Percentiles rank a stretch among this genome's conserved stretches.
phyloP scores from a whole-genome alignment of 2,329 filamentous ascomycete genomes.

The Neodidymelliopsis sp. region DNA sequence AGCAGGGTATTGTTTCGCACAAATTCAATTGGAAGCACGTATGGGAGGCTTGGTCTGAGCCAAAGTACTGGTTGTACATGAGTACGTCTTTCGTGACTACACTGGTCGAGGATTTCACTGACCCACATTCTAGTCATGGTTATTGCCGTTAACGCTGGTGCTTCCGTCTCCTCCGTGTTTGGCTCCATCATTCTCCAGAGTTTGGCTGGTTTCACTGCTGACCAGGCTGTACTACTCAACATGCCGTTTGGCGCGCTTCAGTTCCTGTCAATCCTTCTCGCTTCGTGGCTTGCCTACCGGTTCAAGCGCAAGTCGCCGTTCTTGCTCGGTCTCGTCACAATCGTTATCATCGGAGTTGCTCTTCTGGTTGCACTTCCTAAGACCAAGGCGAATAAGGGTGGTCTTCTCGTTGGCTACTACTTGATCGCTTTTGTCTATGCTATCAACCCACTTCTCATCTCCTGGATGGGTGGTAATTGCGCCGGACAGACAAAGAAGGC shows the following conservation, averaged over 20 bases:
- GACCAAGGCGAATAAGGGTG: slow-evolving; percentile 51
- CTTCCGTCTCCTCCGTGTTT: slow-evolving; percentile 66
- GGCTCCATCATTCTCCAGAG: slow-evolving; percentile 62
- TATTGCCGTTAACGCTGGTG: slow-evolving; percentile 38
- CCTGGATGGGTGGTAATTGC: slow-evolving; percentile 75
- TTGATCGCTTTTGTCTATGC: slow-evolving; percentile 72
- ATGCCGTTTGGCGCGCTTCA: slow-evolving; percentile 59
- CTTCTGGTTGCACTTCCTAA: slow-evolving; percentile 62
- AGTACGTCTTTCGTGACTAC: slow-evolving; percentile 5
- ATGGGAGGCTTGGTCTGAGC: slow-evolving; percentile 62
- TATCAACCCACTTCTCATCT: slow-evolving; percentile 70
- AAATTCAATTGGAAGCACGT: slow-evolving; percentile 72
- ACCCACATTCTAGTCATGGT: slow-evolving; percentile 24
- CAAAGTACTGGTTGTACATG: slow-evolving; percentile 59
- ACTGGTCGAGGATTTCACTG: neutral
- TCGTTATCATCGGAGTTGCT: slow-evolving; percentile 65
- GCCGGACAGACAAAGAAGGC: slow-evolving; percentile 73
- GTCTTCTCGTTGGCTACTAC: slow-evolving; percentile 68
- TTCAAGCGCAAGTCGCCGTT: slow-evolving; percentile 67
- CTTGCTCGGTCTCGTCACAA: slow-evolving; percentile 55
- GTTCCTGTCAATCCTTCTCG: slow-evolving; percentile 30
- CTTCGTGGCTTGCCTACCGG: slow-evolving; percentile 64
- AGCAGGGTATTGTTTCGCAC: slow-evolving; percentile 74
- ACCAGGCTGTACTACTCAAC: slow-evolving; percentile 65
- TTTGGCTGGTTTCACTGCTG: slow-evolving; percentile 66